These are phyloP conservation scores for Pseudogymnoascus sp. DNA, from an alignment of 2,329 filamentous ascomycete genomes.

Conservation along the genomic window DNA sequence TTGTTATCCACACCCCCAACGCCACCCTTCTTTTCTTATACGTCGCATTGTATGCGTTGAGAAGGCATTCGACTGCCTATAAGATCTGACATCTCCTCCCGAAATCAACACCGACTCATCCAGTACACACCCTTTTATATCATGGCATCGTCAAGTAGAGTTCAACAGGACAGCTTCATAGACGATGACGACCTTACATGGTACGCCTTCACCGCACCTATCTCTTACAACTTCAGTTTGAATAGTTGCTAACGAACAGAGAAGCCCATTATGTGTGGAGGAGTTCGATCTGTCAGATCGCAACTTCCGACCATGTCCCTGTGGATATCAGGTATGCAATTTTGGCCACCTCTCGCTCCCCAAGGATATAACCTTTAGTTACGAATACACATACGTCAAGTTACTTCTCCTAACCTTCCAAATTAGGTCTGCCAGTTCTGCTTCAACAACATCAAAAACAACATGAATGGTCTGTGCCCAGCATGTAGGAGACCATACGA, in stretches of 20 bases:
- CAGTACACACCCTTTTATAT: slow-evolving; percentile 6
- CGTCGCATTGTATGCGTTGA: slow-evolving; percentile 11
- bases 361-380: background rate
- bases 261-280: slow-evolving; percentile 93
- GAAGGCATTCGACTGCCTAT: slow-evolving; percentile 9
- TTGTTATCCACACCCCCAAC: slow-evolving; percentile 9
- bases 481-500: slow-evolving; percentile 93
- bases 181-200: slow-evolving; percentile 67
- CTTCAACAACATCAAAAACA: slow-evolving; percentile 98
- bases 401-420: background rate
- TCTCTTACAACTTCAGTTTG: slow-evolving; percentile 13
- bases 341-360: background rate
- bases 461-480: slow-evolving; percentile 96
- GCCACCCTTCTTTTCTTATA: slow-evolving; percentile 11
- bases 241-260: slow-evolving; percentile 24
- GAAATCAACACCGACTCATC: background rate
- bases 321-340: slow-evolving; percentile 81
- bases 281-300: slow-evolving; percentile 97
- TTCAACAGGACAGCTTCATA: slow-evolving; percentile 60
- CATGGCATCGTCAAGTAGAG: slow-evolving; percentile 16
- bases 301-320: slow-evolving; percentile 94
- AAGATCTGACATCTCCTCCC: background rate
- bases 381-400: background rate
- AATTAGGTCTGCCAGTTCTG: slow-evolving; percentile 95
- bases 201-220: slow-evolving; percentile 38